Percentiles rank a stretch among this genome's conserved stretches.
Evolutionary conservation across 2,329 filamentous ascomycete genomes (phyloP).

Genomic region (Sporothrix pseudoabietina): DNA sequence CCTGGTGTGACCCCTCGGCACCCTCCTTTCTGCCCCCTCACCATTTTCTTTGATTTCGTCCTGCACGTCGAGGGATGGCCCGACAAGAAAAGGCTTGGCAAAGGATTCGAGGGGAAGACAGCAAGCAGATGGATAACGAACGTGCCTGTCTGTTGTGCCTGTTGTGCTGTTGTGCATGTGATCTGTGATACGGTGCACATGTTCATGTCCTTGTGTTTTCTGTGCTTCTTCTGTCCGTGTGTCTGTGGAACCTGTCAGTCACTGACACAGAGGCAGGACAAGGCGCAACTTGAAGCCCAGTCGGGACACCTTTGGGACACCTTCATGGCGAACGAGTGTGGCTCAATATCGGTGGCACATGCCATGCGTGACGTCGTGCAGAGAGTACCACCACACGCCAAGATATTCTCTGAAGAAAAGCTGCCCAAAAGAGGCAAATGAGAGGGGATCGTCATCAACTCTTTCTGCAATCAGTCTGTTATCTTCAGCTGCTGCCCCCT

Average conservation of each 20-base stretch:
- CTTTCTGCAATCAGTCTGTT: not conserved
- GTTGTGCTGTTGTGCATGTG: not conserved
- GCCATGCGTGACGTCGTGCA: not conserved
- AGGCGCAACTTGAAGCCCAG: slow-evolving; percentile 14
- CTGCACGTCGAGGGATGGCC: not conserved
- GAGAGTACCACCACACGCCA: not conserved
- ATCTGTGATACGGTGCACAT: not conserved
- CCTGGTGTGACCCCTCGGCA: not conserved
- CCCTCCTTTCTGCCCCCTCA: not conserved
- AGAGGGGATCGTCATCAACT: not conserved
- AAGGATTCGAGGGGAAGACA: not conserved
- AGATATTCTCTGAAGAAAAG: not conserved
- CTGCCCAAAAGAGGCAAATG: not conserved
- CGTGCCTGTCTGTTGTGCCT: not conserved
- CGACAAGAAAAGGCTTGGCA: not conserved
- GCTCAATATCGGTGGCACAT: not conserved
- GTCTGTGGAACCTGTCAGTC: not conserved
- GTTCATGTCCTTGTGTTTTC: too few relatives aligned
- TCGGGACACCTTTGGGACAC: not conserved
- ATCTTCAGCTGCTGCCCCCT: not conserved
- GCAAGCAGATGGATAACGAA: not conserved
- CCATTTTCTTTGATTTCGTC: not conserved
- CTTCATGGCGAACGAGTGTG: not conserved
- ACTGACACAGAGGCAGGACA: not conserved
- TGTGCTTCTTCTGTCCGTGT: not conserved